Base-by-base conservation (phyloP, 768 basidiomycete genomes). In the Boletus sp. region DNA sequence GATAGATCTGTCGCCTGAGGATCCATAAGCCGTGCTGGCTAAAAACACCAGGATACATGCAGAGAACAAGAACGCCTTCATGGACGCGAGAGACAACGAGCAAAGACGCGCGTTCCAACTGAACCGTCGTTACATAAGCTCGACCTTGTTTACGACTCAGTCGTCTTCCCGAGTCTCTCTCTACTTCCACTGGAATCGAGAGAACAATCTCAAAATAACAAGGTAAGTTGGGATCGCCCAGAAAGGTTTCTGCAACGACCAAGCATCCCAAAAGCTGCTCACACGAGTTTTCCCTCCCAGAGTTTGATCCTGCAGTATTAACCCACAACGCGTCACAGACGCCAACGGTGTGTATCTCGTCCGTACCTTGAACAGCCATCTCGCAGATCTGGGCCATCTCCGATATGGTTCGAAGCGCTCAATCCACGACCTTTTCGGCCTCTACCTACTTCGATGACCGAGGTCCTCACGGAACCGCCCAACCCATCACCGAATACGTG, bases 401-500 rank as follows among this genome's bases (percentile, higher is more conserved):
- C 24, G 24, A 29, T 18, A 77, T 77, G 76, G 77, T 77, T 52
- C 73, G 76, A 35, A 61, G 58, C 11, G 61, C 70, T 17, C 76
- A 77, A 55, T 64, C 75, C 6, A 73, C 72, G 12, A 89, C 90
- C 1, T 92, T 92, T 73, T 92, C 90, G 0, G 78, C 86, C 28
- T 78, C 83, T 11, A 73, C 86, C 3, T 90, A 89, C 74, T 92
- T 93, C 66, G 82, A 83, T 59, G 89, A 92, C 67, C 81, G 89
- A 54, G 90, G 90, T 3, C 57, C 71, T 9, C 78, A 87, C 67
- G 90, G 89, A 1, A 81, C 80, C 47, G 87, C 91, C 9, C 82
- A 90, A 64, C 89, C 90, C 44, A 89, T 92, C 57, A 85, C 87
- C n/a, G 86, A 92, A 69, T 79, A 81, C 29, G 83, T 92, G 32